phyloP scores from a whole-genome alignment of 257 asterid species.

The Knoxia roxburghii region DNA sequence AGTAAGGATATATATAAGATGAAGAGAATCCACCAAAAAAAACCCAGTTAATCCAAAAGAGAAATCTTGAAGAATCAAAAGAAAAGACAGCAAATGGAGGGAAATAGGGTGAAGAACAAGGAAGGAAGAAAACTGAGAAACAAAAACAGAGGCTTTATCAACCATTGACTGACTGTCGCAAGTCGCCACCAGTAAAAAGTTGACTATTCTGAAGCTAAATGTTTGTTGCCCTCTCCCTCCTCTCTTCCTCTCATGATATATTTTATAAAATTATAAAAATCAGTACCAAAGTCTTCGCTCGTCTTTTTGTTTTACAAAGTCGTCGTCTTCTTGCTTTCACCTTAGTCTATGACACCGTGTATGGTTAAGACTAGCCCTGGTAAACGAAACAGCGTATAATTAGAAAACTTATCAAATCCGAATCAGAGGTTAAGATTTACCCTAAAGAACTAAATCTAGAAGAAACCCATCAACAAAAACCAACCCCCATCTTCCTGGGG shows the following conservation, averaged over 20 bases:
- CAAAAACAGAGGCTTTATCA: slow-evolving; percentile 14
- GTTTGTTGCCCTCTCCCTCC: no score
- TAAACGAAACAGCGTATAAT: slow-evolving; percentile 5
- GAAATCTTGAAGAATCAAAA: not conserved
- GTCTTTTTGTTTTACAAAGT: slow-evolving; percentile 5
- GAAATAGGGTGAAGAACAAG: not conserved
- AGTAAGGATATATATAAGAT: not conserved
- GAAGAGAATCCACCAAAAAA: not conserved
- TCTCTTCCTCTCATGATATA: not conserved
- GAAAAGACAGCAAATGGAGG: not conserved
- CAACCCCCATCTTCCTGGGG: no score
- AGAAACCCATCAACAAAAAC: not conserved
- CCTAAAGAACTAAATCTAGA: not conserved
- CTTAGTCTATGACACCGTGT: slow-evolving; percentile 9
- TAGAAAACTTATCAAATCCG: no score
- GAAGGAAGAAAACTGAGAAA: not conserved
- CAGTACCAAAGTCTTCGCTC: slow-evolving; percentile 9
- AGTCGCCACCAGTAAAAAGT: slow-evolving; percentile 20
- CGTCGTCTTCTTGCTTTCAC: not conserved
- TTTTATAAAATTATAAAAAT: no score
- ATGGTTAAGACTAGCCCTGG: not conserved
- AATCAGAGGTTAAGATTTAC: not conserved
- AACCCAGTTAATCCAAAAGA: no score
- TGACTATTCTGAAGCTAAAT: slow-evolving; percentile 24
- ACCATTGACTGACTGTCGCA: slow-evolving; percentile 29